Conservation (phyloP, 768 basidiomycete species). For the Saitozyma sp. region DNA sequence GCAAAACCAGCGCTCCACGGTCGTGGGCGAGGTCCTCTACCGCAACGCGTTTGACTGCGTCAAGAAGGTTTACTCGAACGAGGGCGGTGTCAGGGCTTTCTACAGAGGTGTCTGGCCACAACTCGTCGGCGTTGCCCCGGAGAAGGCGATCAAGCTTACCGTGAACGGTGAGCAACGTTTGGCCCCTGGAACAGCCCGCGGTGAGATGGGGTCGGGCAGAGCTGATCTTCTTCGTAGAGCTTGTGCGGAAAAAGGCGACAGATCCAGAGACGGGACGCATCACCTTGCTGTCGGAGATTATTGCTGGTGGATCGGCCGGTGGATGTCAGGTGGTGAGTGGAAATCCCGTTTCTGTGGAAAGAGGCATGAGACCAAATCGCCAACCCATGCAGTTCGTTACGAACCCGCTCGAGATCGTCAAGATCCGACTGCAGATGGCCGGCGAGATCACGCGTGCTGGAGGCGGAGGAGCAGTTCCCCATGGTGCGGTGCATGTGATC, state of each 20-base stretch:
- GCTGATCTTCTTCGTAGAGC: slow-evolving; percentile 49
- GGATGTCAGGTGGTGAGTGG: slow-evolving; percentile 92
- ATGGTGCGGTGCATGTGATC: slow-evolving; percentile 88
- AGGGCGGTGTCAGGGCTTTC: slow-evolving; percentile 79
- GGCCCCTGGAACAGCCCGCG: background rate
- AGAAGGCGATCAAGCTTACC: slow-evolving; percentile 87
- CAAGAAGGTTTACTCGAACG: slow-evolving; percentile 87
- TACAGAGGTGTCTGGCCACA: slow-evolving; percentile 96
- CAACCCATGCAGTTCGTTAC: slow-evolving; percentile 73
- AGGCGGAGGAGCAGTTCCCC: slow-evolving; percentile 64
- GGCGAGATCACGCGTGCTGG: slow-evolving; percentile 89
- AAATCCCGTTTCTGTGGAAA: background rate
- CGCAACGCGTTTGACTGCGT: slow-evolving; percentile 96
- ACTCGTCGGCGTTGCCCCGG: slow-evolving; percentile 63
- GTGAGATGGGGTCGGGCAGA: background rate
- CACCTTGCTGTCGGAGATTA: slow-evolving; percentile 80
- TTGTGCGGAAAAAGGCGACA: slow-evolving; percentile 76
- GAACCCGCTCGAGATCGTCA: slow-evolving; percentile 69
- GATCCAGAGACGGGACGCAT: slow-evolving; percentile 97
- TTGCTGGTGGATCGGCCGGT: slow-evolving; percentile 90
- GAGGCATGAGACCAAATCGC: background rate
- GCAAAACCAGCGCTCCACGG: slow-evolving; percentile 95
- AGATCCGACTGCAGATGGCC: slow-evolving; percentile 52
- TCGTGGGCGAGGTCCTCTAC: slow-evolving; percentile 95
- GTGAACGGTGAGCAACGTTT: slow-evolving; percentile 79